These are phyloP conservation scores for Castanea sativa DNA, from an alignment of 306 rosid species.

Conservation along the genomic window DNA sequence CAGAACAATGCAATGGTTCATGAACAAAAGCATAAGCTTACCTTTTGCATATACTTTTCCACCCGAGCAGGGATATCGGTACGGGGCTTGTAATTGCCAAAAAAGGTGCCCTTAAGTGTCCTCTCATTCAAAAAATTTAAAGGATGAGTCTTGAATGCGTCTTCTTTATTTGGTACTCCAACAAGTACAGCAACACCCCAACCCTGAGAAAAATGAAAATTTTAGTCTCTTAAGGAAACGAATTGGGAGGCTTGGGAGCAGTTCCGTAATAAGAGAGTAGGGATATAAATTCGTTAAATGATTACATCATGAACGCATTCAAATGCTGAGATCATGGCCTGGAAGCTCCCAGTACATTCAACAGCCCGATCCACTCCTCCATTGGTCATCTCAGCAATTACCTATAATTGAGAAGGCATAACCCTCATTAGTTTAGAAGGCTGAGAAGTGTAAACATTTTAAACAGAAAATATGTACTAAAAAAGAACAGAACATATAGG, in stretches of 20 bases:
- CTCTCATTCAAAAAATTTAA: constrained; percentile 69
- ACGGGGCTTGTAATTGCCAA: constrained; percentile 87
- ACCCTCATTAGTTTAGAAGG: too few species aligned
- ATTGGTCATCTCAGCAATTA: constrained; percentile 73
- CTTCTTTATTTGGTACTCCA: constrained; percentile 86
- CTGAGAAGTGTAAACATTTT: too few species aligned
- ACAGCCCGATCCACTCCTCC: constrained; percentile 92
- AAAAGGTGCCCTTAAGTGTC: constrained; percentile 91
- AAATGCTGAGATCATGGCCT: constrained; percentile 85
- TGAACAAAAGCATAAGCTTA: neutral
- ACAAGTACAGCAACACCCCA: constrained; percentile 97
- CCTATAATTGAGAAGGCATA: constrained; percentile 29
- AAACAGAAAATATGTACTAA: too few species aligned
- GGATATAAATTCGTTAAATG: neutral
- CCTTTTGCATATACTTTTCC: constrained; percentile 69
- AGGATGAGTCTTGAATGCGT: constrained; percentile 79
- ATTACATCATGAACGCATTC: constrained; percentile 90
- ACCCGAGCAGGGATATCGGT: constrained; percentile 73
- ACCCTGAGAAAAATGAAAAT: constrained; percentile 42
- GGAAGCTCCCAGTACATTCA: constrained; percentile 82
- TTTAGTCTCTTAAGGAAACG: neutral
- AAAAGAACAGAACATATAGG: too few species aligned
- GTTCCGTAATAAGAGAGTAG: neutral
- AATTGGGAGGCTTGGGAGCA: neutral
- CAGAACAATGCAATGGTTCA: neutral